phyloP scores from a whole-genome alignment of 495 filamentous ascomycete species.

The Penicillium angulare region DNA sequence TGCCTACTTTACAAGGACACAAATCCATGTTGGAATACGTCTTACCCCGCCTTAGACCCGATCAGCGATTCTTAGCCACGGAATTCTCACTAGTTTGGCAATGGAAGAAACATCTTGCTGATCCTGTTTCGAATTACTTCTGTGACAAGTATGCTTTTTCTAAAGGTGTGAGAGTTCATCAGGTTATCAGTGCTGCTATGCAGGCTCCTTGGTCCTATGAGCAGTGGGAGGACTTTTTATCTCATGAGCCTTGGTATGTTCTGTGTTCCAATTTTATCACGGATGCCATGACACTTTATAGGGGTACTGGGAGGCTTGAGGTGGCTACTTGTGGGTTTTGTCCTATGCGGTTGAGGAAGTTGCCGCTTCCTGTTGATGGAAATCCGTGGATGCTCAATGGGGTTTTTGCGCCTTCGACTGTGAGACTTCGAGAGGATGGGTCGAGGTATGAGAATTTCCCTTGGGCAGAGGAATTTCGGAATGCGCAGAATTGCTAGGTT shows the following conservation, averaged over 20 bases:
- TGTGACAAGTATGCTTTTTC: slow-evolving; percentile 6
- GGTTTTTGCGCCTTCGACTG: slow-evolving; percentile 6
- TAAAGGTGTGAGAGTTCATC: neutral
- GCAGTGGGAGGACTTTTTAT: slow-evolving; percentile 9
- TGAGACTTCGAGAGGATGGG: slow-evolving; percentile 1
- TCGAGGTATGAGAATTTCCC: slow-evolving; percentile 13
- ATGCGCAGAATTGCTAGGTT: neutral
- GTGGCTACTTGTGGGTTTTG: slow-evolving; percentile 10
- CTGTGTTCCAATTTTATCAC: slow-evolving; percentile 1
- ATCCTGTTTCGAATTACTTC: neutral
- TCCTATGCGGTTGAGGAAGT: slow-evolving; percentile 8
- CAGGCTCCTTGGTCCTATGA: slow-evolving; percentile 2
- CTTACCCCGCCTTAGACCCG: slow-evolving; percentile 4
- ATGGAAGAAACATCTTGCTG: slow-evolving; percentile 8
- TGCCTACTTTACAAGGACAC: slow-evolving; percentile 5
- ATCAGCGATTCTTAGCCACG: slow-evolving; percentile 13
- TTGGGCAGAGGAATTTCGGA: slow-evolving; percentile 5
- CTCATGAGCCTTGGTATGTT: slow-evolving; percentile 8
- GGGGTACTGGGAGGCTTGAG: slow-evolving; percentile 3
- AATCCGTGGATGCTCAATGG: slow-evolving; percentile 16
- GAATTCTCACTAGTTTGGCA: slow-evolving; percentile 17
- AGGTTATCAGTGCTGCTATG: slow-evolving; percentile 6
- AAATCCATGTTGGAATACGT: slow-evolving; percentile 8
- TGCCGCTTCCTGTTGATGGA: neutral
- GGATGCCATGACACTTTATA: slow-evolving; percentile 9